Percentiles rank a stretch among this genome's conserved stretches.
phyloP scores from a whole-genome alignment of 129 eudicot genomes.

The Daucus carota region DNA sequence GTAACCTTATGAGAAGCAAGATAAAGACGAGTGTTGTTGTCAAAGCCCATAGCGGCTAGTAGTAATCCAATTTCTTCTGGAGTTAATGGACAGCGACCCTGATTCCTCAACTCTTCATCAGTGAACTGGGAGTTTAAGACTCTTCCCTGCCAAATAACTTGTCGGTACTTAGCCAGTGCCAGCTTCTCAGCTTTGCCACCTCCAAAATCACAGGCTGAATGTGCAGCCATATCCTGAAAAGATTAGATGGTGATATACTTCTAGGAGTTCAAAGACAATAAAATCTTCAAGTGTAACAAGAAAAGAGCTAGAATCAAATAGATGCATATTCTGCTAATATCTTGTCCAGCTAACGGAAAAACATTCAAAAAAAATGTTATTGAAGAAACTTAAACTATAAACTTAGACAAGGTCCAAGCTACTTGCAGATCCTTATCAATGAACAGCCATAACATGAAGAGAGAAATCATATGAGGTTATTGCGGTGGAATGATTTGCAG shows the following conservation, averaged over 20 bases:
- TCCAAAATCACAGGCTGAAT: constrained; percentile 97
- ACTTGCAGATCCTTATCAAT: constrained; percentile 1
- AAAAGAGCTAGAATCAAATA: background rate
- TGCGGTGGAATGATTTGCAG: no score
- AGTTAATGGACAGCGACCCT: constrained; percentile 92
- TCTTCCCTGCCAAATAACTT: constrained; percentile 94
- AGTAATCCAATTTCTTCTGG: constrained; percentile 92
- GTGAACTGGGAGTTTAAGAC: constrained; percentile 79
- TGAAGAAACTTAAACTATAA: background rate
- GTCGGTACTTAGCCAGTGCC: constrained; percentile 96
- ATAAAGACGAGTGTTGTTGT: constrained; percentile 68
- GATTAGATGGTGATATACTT: background rate
- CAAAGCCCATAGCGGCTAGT: constrained; percentile 79
- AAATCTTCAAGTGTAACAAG: background rate
- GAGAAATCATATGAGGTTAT: background rate
- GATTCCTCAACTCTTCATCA: constrained; percentile 73
- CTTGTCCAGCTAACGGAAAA: background rate
- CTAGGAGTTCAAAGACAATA: background rate
- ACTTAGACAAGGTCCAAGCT: background rate
- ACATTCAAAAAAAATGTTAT: background rate
- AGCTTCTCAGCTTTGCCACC: constrained; percentile 94
- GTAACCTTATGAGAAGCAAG: constrained; percentile 96
- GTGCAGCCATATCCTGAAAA: constrained; percentile 52
- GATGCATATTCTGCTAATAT: background rate
- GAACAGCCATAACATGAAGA: background rate